phyloP scores from a whole-genome alignment of 1,139 yeast genomes.

The Scheffersomyces lignicola region DNA sequence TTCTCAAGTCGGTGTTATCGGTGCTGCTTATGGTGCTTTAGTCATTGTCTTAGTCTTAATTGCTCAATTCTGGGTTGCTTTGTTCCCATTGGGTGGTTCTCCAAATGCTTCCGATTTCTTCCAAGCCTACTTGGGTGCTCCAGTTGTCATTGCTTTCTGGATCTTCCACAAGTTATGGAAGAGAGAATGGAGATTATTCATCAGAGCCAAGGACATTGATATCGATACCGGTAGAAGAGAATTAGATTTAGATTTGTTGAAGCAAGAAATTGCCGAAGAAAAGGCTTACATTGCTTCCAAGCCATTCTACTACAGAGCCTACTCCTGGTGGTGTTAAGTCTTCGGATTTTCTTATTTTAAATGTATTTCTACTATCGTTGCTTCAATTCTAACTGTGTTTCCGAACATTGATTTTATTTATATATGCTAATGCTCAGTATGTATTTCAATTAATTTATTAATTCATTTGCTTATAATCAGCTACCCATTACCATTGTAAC shows the following conservation, averaged over 20 bases:
- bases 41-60: slow-evolving; percentile 65
- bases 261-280: slow-evolving; percentile 67
- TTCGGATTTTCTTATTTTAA: neutral
- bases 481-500: too few relatives aligned
- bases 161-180: slow-evolving; percentile 57
- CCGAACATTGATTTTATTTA: neutral
- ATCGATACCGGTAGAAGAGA: slow-evolving; percentile 72
- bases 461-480: too few relatives aligned
- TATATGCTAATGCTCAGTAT: neutral
- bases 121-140: slow-evolving; percentile 60
- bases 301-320: slow-evolving; percentile 54
- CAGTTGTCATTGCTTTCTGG: slow-evolving; percentile 59
- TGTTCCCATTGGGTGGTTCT: slow-evolving; percentile 59
- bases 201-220: slow-evolving; percentile 56
- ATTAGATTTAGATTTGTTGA: slow-evolving; percentile 61
- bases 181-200: slow-evolving; percentile 49
- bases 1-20: slow-evolving; percentile 68
- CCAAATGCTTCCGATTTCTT: slow-evolving; percentile 64
- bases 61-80: slow-evolving; percentile 81
- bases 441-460: too few relatives aligned
- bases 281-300: slow-evolving; percentile 49
- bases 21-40: slow-evolving; percentile 64
- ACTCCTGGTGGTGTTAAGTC: slow-evolving; percentile 55
- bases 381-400: neutral
- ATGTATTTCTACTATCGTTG: slow-evolving; percentile 2